Evolutionary conservation across 2,329 filamentous ascomycete genomes (phyloP), one percentile per base, ranked within the genome.

Genomic region (Daldinia sp.): DNA sequence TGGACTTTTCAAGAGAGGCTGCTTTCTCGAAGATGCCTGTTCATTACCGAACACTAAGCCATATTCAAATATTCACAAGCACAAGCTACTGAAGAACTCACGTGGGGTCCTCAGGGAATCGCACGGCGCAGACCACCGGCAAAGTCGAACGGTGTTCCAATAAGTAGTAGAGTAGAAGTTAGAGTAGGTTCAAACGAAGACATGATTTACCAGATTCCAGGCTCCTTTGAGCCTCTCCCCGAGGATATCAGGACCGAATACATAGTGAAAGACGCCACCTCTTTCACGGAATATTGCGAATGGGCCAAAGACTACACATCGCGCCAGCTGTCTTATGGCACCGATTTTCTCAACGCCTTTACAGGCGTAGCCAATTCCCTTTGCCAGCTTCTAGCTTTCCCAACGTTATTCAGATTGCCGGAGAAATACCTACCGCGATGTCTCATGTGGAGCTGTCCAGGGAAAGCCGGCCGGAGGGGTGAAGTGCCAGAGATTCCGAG

Each of bases 341-440:
- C 37, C 10, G 37, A 41, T 5, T 21, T 41, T 41, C 17, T 41
- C 17, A 9, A 41, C 2, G 37, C 37, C 8, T 41, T 41, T 7
- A 41, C 37, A 8, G 37, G 37, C 9, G 19, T 41, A 41, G 37
- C 37, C 10, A 41, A 41, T 11, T 11, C 3, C 37, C 6, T 41
- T 8, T 41, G 17, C 9, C 21, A 6, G 37, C n/a, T 41, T 10
- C 37, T 41, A 23, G 19, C 19, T 41, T 41, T 17, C 19, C 10
- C 37, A 23, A 58, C 61, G 27, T 11, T 65, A 2, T 65, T 48
- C 21, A 56, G 58, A 4, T 17, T 67, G 10, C 62, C 65, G 11
- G 62, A 67, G 53, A 65, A 41, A 58, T 58, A 60, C n/a, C 11
- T 67, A 7, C 23, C 56, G 0, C 43, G 49, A 9, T 63, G 58